Base-by-base conservation (phyloP, 805 yeast genomes). In the Metschnikowia dekortorum region DNA sequence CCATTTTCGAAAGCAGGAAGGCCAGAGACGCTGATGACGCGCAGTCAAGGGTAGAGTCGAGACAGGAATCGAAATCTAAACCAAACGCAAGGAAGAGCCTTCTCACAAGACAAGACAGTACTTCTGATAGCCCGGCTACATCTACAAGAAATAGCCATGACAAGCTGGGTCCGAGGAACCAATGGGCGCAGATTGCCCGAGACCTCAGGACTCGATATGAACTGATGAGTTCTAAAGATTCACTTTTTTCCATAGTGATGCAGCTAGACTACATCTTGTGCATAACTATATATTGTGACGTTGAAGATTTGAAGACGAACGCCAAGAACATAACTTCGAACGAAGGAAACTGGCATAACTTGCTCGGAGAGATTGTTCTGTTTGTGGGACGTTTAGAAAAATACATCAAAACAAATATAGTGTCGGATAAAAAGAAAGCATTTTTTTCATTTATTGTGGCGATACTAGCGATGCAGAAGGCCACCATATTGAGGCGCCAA, bases 401-500 rank as follows among this genome's bases (percentile, higher is more conserved):
- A 35, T 53, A 44, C 38, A 48, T 58, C 48, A 54, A 53, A 39
- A 40, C 49, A 18, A 47, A 52, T 40, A 40, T 47, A 11, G 54
- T 53, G 5, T 48, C 52, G 4, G 59, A 57, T 30, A 50, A 51
- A 10, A 48, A 46, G 42, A 53, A 43, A 32, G 48, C 58, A 1
- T 55, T 47, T 37, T 47, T 58, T 6, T 52, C 59, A 2, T 57
- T 58, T 30, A 44, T 58, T 22, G 61, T 55, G 26, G 61, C 73
- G 33, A 50, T 70, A 10, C 58, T 72, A 9, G 61, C 61, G 34
- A 68, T 64, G 44, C 55, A 66, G 11, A 60, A 62, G 44, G 68
- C 71, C 1, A 54, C 65, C 7, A 53, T 70, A 3, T 57, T 65
- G n/a, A 67, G 65, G 45, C 54, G 70, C n/a, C 61, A 65, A 35